Conservation (phyloP, 257 asterid species). For the Solanum peruvianum region DNA sequence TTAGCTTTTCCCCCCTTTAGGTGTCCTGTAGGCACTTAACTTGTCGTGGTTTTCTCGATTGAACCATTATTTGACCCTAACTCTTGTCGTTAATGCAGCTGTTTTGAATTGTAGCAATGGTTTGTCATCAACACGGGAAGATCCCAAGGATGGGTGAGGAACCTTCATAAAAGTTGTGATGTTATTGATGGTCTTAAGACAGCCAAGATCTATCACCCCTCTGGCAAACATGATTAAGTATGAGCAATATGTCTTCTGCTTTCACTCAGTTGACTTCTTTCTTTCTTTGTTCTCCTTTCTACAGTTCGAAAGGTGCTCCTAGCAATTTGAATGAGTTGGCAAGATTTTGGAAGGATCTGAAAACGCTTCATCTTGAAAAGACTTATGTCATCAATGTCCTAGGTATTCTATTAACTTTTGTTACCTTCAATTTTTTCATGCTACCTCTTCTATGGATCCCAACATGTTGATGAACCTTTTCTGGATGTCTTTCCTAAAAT, state of each 20-base stretch:
- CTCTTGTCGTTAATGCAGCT: slow-evolving; percentile 2
- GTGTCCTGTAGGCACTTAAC: background rate
- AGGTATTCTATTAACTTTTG: slow-evolving; percentile 35
- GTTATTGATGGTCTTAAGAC: background rate
- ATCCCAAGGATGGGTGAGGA: slow-evolving; percentile 29
- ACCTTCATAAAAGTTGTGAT: slow-evolving; percentile 3
- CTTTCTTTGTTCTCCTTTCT: background rate
- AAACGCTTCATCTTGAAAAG: slow-evolving; percentile 53
- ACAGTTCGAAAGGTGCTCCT: slow-evolving; percentile 31
- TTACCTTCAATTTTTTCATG: slow-evolving; percentile 4
- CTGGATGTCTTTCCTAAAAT: background rate
- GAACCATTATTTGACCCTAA: slow-evolving; percentile 2
- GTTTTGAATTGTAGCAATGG: slow-evolving; percentile 18
- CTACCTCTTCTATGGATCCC: background rate
- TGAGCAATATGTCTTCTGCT: background rate
- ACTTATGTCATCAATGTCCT: slow-evolving; percentile 81
- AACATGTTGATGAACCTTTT: background rate
- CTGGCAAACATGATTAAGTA: background rate
- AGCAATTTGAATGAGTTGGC: slow-evolving; percentile 7
- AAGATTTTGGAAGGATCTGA: slow-evolving; percentile 49
- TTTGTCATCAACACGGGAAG: slow-evolving; percentile 17
- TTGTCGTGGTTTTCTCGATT: background rate
- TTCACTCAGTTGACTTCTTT: background rate
- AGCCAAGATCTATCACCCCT: background rate
- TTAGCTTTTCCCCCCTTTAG: background rate